These are phyloP conservation scores for Termitomyces sp. DNA, from an alignment of 768 basidiomycete species.

Conservation along the genomic window DNA sequence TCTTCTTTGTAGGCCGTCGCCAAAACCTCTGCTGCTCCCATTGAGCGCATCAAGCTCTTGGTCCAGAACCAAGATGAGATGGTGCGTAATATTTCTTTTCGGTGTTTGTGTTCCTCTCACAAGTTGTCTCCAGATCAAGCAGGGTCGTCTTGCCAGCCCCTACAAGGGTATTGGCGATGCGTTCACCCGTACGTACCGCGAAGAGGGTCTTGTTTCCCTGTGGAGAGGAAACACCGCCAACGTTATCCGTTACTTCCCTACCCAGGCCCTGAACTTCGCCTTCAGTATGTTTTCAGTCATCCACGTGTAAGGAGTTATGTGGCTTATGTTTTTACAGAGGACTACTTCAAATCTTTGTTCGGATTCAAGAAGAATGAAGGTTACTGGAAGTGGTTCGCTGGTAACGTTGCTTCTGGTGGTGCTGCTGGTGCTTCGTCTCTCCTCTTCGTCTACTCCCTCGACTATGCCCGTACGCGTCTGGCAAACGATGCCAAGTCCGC, in stretches of 20 bases:
- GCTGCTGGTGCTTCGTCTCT: constrained; percentile 98
- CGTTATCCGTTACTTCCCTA: constrained; percentile 99
- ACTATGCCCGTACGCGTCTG: constrained; percentile 99
- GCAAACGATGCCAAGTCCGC: constrained; percentile 97
- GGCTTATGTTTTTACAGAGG: constrained; percentile 52
- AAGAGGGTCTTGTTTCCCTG: constrained; percentile 92
- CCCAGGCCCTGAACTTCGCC: constrained; percentile 99
- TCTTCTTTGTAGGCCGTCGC: constrained; percentile 73
- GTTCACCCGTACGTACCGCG: constrained; percentile 85
- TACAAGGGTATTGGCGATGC: constrained; percentile 98
- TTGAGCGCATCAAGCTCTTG: constrained; percentile 98
- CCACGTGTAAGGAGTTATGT: background rate
- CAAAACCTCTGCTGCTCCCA: constrained; percentile 98
- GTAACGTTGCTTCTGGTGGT: constrained; percentile 98
- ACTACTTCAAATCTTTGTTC: constrained; percentile 98
- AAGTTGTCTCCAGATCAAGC: constrained; percentile 78
- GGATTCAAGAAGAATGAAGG: constrained; percentile 98
- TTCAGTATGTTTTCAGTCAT: constrained; percentile 70
- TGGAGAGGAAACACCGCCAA: constrained; percentile 99
- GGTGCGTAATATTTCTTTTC: constrained; percentile 39
- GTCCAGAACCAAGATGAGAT: constrained; percentile 99
- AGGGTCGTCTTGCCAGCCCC: constrained; percentile 92
- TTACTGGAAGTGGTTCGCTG: constrained; percentile 98
- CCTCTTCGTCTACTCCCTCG: constrained; percentile 99
- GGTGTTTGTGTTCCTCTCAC: constrained; percentile 19